Evolutionary conservation across 148 eudicot species (phyloP), one percentile per base, ranked within the genome.

Genomic region (Limonium bicolor): DNA sequence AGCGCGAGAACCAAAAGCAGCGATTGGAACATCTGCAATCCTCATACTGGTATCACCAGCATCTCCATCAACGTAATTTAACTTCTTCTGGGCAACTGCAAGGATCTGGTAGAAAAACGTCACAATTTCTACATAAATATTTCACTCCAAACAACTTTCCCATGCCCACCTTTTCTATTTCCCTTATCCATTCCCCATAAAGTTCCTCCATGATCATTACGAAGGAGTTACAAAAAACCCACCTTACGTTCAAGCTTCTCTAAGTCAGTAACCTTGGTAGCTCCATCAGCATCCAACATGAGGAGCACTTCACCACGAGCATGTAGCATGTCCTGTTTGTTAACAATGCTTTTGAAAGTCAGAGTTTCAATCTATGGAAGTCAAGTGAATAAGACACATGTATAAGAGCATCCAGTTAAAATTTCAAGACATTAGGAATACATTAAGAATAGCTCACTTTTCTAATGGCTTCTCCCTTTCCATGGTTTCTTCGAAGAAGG

Each of bases 321-420:
- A 72, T 90, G 99, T 71, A 90, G 99, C 80, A 90, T 90, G 37
- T 95, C 99, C 99, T 90, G 88, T 77, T 74, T n/a, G n/a, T n/a
- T 69, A 56, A 48, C 78, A 72, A 80, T 72, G 94, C 92, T 74
- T 90, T 66, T 86, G 51, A 82, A 74, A 36, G 67, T 62, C 65
- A 57, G 58, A 64, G 62, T 70, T 59, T 62, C 67, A 73, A 68
- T 82, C 63, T 75, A 66, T 71, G 56, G 53, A 9, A 19, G 63
- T 33, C 34, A 60, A 22, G 27, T 25, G 56, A 0, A 36, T 6
- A 26, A 49, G 29, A 51, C 26, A 46, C n/a, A n/a, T n/a, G n/a
- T 1, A 11, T 8, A 18, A 34, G 5, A 35, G 22, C 41, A 22
- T 10, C 30, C 21, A 15, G 37, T 14, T 16, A 32, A 7, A 5